Percentiles rank a stretch among this genome's conserved stretches.
These are phyloP conservation scores for Aureobasidium zeae DNA, from an alignment of 2,329 filamentous ascomycete genomes.

Conservation along the genomic window DNA sequence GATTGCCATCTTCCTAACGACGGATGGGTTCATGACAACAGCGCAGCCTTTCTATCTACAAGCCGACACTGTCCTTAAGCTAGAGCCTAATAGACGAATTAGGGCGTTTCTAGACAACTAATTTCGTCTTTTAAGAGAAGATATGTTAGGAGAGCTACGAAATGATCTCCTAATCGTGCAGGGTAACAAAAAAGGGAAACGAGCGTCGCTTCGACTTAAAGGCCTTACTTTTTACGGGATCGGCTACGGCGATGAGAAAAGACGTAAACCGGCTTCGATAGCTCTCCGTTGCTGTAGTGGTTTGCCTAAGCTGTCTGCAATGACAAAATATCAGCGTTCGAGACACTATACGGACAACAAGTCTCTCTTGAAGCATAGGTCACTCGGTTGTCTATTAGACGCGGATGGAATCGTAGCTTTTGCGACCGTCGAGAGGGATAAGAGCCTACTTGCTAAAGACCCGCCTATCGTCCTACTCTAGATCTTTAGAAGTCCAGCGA, in stretches of 20 bases:
- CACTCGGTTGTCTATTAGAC: not conserved
- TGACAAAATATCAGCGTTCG: not conserved
- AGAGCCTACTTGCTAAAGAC: not conserved
- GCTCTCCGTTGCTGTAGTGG: not conserved
- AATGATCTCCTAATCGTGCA: not conserved
- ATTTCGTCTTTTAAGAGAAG: not conserved
- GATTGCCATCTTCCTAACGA: conserved; percentile 44
- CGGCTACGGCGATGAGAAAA: not conserved
- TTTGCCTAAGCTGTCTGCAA: not conserved
- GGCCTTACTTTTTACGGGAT: not conserved
- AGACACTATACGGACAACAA: not conserved
- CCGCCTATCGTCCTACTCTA: not conserved
- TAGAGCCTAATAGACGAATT: not conserved
- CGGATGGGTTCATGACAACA: conserved; percentile 29
- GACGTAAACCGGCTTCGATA: not conserved
- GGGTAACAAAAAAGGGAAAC: not conserved
- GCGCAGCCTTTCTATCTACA: conserved; percentile 26
- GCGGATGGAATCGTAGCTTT: not conserved
- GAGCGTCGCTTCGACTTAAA: not conserved
- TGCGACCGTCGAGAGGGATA: not conserved
- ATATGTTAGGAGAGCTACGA: not conserved
- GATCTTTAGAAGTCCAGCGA: not conserved
- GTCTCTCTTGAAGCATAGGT: not conserved
- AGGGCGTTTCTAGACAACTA: not conserved
- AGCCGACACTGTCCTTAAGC: not conserved